Evolutionary conservation across 805 yeast genomes (phyloP).

Genomic region (Diddensiella transvaalensis): DNA sequence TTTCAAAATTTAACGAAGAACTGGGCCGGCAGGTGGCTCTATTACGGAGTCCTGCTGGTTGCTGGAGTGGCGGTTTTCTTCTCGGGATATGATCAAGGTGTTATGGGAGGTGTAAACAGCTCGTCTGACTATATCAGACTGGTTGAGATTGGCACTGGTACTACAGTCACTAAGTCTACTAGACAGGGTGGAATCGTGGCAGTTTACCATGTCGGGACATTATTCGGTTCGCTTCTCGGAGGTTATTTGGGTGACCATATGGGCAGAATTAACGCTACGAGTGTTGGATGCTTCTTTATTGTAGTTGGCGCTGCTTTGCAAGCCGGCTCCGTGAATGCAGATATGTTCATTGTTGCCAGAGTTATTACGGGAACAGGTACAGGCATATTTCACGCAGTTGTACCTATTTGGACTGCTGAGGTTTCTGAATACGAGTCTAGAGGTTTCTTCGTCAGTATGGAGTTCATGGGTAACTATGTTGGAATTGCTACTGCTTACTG

Average conservation of each 20-base stretch:
- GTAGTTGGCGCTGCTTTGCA: conserved; percentile 68
- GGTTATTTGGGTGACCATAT: conserved; percentile 50
- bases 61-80: conserved; percentile 29
- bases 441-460: conserved; percentile 44
- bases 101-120: conserved; percentile 38
- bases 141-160: conserved; percentile 24
- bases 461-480: conserved; percentile 25
- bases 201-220: conserved; percentile 33
- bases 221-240: conserved; percentile 55
- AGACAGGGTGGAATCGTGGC: conserved; percentile 34
- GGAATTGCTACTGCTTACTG: conserved; percentile 34
- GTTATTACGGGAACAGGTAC: conserved; percentile 38
- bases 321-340: conserved; percentile 56
- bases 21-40: conserved; percentile 4
- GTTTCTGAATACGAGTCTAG: conserved; percentile 73
- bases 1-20: not conserved
- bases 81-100: conserved; percentile 44
- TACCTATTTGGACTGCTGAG: conserved; percentile 72
- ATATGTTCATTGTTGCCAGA: conserved; percentile 65
- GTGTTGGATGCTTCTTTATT: conserved; percentile 53
- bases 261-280: conserved; percentile 58
- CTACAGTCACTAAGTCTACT: conserved; percentile 25
- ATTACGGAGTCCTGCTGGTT: conserved; percentile 5
- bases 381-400: conserved; percentile 35
- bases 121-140: conserved; percentile 30